A percentile compares a stretch with the other conserved stretches of the same genome.
Conservation (phyloP, 1,284 basidiomycete genomes). For the Microbotryum violaceum region DNA sequence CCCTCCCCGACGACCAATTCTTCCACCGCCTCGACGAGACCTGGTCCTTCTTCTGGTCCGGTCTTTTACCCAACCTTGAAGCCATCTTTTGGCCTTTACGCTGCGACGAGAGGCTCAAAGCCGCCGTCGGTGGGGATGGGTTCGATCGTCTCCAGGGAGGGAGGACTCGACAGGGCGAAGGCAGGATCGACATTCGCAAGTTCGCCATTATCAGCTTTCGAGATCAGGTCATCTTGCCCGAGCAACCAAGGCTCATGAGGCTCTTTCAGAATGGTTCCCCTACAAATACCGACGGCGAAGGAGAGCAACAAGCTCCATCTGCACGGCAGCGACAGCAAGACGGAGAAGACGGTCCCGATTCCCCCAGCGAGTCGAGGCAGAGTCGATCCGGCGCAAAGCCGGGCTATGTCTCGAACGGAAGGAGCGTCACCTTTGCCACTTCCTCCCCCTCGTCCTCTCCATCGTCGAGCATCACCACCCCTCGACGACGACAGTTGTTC, state of each 20-base stretch:
- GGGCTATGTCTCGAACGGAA: no score
- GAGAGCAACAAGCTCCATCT: no score
- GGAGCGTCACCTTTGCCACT: no score
- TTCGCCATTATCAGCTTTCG: conserved; percentile 72
- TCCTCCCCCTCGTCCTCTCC: no score
- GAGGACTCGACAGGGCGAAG: conserved; percentile 1
- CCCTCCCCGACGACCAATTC: conserved; percentile 8
- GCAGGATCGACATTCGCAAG: conserved; percentile 66
- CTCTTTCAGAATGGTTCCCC: no score
- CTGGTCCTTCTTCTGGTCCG: conserved; percentile 92
- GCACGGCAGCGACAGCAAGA: no score
- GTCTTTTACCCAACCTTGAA: conserved; percentile 81
- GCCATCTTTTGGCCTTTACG: conserved; percentile 47
- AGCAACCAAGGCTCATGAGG: conserved; percentile 1
- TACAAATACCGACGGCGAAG: no score
- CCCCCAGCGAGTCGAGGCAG: no score
- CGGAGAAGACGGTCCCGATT: no score
- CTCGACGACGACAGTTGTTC: background rate
- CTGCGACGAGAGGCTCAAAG: conserved; percentile 35
- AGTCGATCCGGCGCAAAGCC: no score
- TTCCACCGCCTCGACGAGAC: conserved; percentile 58
- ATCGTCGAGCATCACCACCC: no score
- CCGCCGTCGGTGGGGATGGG: conserved; percentile 36
- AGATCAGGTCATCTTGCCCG: conserved; percentile 46
- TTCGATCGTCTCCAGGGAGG: conserved; percentile 9